Base-by-base conservation (phyloP, 768 basidiomycete genomes). In the Hirschioporus abietinus region DNA sequence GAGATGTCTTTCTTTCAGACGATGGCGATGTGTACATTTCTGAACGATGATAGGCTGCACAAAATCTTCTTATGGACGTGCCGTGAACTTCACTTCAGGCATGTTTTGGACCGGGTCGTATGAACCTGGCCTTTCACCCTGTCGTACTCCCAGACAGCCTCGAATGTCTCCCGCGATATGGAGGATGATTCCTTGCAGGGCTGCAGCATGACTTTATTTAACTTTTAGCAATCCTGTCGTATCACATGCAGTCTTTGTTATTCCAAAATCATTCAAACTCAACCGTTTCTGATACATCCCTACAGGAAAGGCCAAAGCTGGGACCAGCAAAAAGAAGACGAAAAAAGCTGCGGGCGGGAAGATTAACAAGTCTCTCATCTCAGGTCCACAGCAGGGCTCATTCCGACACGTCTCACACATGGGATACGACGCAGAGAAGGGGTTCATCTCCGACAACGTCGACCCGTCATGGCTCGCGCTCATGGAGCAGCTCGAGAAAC, bases 401-500 rank as follows among this genome's bases (percentile, higher is more conserved):
- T 98, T 98, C 80, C 84, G 86, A 66, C 96, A 98, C 73, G 83
- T 97, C 59, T 94, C 91, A 0, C 96, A 98, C 74, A 96, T 99
- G 92, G 96, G 95, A 15, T 97, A 90, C 75, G 92, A 97, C 72
- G 75, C 85, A 0, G 88, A 96, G 70, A 85, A 88, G 26, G 96
- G 96, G 1, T 98, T 94, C 76, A 90, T 88, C 0, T 92, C 90
- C 0, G 84, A 82, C 18, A 92, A 92, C 64, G 92, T 99, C 6
- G 96, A 99, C 76, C 87, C 92, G 1, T 92, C 90, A 5, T 99
- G 96, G 96, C 81, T 86, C 60, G 80, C 86, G 0, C 77, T 99
- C 66, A 81, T 98, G 1, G 81, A 78, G 8, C 80, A 85, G 66
- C 82, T 98, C 6, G 84, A 88, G 67, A 76, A 78, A 60, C 77